Percentiles rank a stretch among this genome's conserved stretches.
These are phyloP conservation scores for Carex parvula DNA, from an alignment of 176 grass and related monocot genomes.

Conservation along the genomic window DNA sequence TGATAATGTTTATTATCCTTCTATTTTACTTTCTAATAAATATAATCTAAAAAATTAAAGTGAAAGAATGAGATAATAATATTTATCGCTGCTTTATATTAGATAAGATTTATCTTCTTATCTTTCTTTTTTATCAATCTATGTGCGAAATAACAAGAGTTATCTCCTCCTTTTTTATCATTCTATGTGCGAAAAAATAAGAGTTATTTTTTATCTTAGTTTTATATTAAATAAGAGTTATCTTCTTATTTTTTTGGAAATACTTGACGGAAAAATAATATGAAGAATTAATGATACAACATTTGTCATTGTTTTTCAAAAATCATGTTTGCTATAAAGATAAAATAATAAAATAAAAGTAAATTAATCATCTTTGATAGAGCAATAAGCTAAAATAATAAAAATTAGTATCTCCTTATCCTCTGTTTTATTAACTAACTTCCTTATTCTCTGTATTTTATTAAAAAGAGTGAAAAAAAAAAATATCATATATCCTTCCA, in stretches of 20 bases:
- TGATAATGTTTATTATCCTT: not conserved
- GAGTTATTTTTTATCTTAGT: too few relatives aligned
- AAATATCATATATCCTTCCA: too few relatives aligned
- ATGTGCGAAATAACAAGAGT: too few relatives aligned
- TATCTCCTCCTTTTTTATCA: too few relatives aligned
- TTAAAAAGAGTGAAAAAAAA: too few relatives aligned
- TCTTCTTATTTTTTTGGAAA: too few relatives aligned
- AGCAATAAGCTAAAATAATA: not conserved
- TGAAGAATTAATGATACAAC: too few relatives aligned
- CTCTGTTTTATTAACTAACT: not conserved
- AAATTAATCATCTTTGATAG: not conserved
- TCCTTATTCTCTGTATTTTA: too few relatives aligned
- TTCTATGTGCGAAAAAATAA: too few relatives aligned
- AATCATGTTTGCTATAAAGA: not conserved
- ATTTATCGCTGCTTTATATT: not conserved
- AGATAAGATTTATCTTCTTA: not conserved
- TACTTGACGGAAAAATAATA: too few relatives aligned
- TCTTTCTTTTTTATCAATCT: too few relatives aligned
- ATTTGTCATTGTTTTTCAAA: not conserved
- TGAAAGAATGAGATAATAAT: not conserved
- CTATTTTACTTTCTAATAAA: not conserved
- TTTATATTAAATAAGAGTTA: too few relatives aligned
- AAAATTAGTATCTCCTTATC: not conserved
- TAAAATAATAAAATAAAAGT: not conserved
- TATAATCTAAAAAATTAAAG: not conserved